Base-by-base conservation (phyloP, 805 yeast genomes). In the Komagataella ulmi region DNA sequence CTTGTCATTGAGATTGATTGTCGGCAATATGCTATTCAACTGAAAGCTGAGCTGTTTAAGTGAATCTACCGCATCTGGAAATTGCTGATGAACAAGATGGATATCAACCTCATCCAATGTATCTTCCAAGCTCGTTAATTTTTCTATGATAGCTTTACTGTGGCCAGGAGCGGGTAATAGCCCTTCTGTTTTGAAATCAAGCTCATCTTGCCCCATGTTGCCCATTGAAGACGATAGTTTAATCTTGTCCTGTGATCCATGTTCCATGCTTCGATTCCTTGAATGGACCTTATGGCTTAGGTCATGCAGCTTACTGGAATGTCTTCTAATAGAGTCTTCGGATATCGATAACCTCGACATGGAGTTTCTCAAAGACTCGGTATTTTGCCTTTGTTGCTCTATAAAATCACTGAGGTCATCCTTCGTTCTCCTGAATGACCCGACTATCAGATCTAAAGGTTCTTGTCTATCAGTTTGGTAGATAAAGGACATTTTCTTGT, bases 51-150 rank as follows among this genome's bases (percentile, higher is more conserved):
- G 10, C 63, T 68, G 6, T 64, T 30, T 30, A 14, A 30, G 40
- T 8, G 40, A 30, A 30, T 30, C 40, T 30, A 30, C 40, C 5
- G 40, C 40, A 30, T 10, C 40, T 14, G 40, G 61, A 58, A 74
- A 83, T 52, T 75, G 72, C 51, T 77, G 75, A 58, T 84, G 82
- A 8, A 87, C 83, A 23, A 85, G 71, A 51, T 72, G 72, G 12
- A 83, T 78, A 61, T 86, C 93, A 46, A 84, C 72, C 52, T 83
- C 88, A 59, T 85, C 88, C 17, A 85, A 68, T 36, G 71, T 65
- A 50, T 81, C 84, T 58, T 83, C 89, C 12, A 81, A 68, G 30
- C 66, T 66, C 52, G 40, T 30, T 10, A 30, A 5, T 8, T 30
- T 30, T 10, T 30, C 40, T 8, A 30, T 8, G 10, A 30, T 14